A percentile compares a stretch with the other conserved stretches of the same genome.
Evolutionary conservation across 108 stramenopile genomes (phyloP).

Genomic region (Discostella pseudostelligera): DNA sequence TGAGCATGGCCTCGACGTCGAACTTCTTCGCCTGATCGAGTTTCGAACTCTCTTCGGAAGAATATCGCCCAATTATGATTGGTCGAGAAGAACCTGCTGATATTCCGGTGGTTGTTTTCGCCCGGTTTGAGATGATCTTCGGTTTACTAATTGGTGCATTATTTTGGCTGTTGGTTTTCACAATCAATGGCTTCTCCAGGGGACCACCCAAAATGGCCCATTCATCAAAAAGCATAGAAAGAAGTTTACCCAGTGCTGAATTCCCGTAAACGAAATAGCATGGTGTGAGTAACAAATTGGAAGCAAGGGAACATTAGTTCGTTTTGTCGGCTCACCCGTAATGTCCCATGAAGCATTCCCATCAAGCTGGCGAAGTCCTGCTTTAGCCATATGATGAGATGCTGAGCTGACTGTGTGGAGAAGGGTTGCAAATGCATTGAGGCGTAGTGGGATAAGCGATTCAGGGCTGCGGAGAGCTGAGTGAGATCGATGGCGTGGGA

Average conservation of each 20-base stretch:
- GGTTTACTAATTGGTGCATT: conserved; percentile 26
- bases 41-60: conserved; percentile 35
- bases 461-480: conserved; percentile 48
- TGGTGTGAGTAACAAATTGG: background rate
- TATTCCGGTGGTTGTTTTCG: conserved; percentile 8
- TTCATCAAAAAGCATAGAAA: conserved; percentile 75
- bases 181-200: conserved; percentile 20
- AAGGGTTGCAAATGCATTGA: conserved; percentile 80
- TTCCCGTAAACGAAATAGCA: background rate
- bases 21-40: conserved; percentile 12
- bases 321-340: conserved; percentile 14
- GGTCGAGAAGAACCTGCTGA: conserved; percentile 1
- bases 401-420: conserved; percentile 65
- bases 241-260: conserved; percentile 43
- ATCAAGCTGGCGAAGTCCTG: conserved; percentile 71
- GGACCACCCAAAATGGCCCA: conserved; percentile 32
- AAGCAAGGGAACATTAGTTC: background rate
- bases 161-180: background rate
- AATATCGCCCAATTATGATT: conserved; percentile 32
- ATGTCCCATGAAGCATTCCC: conserved; percentile 67
- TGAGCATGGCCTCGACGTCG: conserved; percentile 50
- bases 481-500: conserved; percentile 1
- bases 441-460: conserved; percentile 63
- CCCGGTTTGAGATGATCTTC: conserved; percentile 21
- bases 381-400: conserved; percentile 61